Evolutionary conservation across 306 rosid species (phyloP), one percentile per base, ranked within the genome.

Genomic region (Alnus glutinosa): DNA sequence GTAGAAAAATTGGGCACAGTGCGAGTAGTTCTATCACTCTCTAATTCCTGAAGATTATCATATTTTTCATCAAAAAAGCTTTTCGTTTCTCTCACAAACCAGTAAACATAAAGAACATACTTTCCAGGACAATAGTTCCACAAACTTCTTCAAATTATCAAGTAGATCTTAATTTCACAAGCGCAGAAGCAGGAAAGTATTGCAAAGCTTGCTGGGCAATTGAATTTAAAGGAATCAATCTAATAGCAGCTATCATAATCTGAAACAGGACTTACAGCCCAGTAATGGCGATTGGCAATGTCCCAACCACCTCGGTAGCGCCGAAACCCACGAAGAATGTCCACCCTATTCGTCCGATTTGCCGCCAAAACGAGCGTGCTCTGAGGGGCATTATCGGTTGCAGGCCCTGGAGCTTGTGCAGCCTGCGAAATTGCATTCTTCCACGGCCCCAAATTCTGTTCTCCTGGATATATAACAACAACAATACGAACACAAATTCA

Each of bases 291-390:
- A 84, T 89, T 83, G 5, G 85, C 78, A 49, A 96, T 84, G 81
- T 96, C 98, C 99, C 99, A 96, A 64, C 99, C 99, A 74, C 87
- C 97, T 28, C 55, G 83, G 80, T 93, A 96, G 30, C 74, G 89
- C 75, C 77, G 86, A 75, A 96, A 89, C 19, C 93, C 81, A 1
- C 54, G 77, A 37, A 93, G 93, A 90, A 96, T 79, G 83, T 96
- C 99, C 3, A 98, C 96, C 69, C 99, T 87, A 50, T 80, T 68
- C 18, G 99, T 96, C 87, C 96, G 85, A 75, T 89, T 90, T 4
- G 92, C 97, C 39, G 99, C 99, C 79, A 96, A 73, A 18, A 91
- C 76, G 81, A 96, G 99, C 77, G 92, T 85, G 75, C 73, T 73
- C 19, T 81, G 85, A 68, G 76, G 71, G 23, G 71, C 83, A 74